A percentile compares a stretch with the other conserved stretches of the same genome.
These are phyloP conservation scores for Prunella vulgaris DNA, from an alignment of 257 asterid genomes.

Conservation along the genomic window DNA sequence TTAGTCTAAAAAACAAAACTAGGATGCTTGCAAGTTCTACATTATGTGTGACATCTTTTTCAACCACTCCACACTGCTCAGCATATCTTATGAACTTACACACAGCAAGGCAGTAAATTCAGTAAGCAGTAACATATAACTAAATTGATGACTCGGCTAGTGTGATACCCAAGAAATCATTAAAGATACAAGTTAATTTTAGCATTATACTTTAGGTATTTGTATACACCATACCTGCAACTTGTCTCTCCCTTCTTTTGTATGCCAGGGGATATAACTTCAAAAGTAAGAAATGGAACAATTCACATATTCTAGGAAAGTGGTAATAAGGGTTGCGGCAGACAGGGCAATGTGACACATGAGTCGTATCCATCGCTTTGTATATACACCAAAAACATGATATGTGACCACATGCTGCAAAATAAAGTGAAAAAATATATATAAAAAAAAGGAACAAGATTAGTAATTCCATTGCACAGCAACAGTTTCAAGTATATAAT, in stretches of 20 bases:
- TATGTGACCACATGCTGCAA: slow-evolving; percentile 66
- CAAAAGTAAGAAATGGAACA: slow-evolving; percentile 49
- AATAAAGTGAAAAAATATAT: not conserved
- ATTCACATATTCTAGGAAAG: slow-evolving; percentile 52
- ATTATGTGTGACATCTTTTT: not conserved
- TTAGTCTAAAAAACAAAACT: not conserved
- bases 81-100: not conserved
- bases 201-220: not conserved
- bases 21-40: not conserved
- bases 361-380: slow-evolving; percentile 36
- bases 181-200: not conserved
- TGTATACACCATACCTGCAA: slow-evolving; percentile 40
- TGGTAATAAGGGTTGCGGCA: slow-evolving; percentile 51
- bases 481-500: not conserved
- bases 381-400: slow-evolving; percentile 70
- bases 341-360: slow-evolving; percentile 51
- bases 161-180: not conserved
- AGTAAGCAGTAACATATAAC: not conserved
- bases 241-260: slow-evolving; percentile 45
- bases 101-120: not conserved
- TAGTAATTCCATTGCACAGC: not conserved
- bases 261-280: slow-evolving; percentile 49
- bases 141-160: not conserved
- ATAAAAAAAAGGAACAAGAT: slow-evolving; percentile 31
- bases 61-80: not conserved